Percentiles rank a stretch among this genome's conserved stretches.
Conservation (phyloP, 441 rosid species). For the Omphalea diandra region DNA sequence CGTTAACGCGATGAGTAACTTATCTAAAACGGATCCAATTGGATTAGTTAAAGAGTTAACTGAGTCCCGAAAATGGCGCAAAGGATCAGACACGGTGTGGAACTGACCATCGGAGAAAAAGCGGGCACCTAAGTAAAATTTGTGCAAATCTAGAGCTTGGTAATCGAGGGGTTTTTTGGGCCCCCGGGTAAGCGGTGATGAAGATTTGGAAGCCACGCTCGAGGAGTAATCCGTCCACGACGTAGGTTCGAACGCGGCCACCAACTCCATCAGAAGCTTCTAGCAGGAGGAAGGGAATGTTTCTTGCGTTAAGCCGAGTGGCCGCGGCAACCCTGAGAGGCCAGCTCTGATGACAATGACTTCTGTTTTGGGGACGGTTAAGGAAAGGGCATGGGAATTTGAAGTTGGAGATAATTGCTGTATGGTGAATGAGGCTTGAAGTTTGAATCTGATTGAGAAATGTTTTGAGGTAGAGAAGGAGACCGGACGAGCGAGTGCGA, state of each 20-base stretch:
- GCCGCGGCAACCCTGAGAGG: slow-evolving; percentile 93
- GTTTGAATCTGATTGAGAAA: slow-evolving; percentile 14
- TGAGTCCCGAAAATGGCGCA: slow-evolving; percentile 71
- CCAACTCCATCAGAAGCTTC: slow-evolving; percentile 89
- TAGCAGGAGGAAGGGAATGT: slow-evolving; percentile 63
- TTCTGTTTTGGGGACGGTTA: slow-evolving; percentile 20
- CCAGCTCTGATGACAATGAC: slow-evolving; percentile 81
- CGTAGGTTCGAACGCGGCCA: slow-evolving; percentile 82
- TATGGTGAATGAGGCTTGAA: slow-evolving; percentile 21
- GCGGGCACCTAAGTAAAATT: slow-evolving; percentile 78
- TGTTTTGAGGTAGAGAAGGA: slow-evolving; percentile 23
- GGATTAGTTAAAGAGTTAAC: slow-evolving; percentile 63
- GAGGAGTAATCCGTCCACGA: slow-evolving; percentile 70
- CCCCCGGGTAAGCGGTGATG: slow-evolving; percentile 91
- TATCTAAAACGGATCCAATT: slow-evolving; percentile 72
- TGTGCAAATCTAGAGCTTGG: slow-evolving; percentile 34
- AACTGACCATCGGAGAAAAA: slow-evolving; percentile 58
- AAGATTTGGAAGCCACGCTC: slow-evolving; percentile 96
- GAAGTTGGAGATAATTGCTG: slow-evolving; percentile 23
- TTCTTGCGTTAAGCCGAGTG: slow-evolving; percentile 47
- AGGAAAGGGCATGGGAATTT: background rate
- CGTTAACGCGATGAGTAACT: slow-evolving; percentile 64
- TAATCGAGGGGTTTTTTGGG: slow-evolving; percentile 68
- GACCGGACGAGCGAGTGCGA: slow-evolving; percentile 30
- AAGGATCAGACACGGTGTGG: slow-evolving; percentile 84